Conservation (phyloP, 2,329 filamentous ascomycete species). For the Clarireedia monteithiana region DNA sequence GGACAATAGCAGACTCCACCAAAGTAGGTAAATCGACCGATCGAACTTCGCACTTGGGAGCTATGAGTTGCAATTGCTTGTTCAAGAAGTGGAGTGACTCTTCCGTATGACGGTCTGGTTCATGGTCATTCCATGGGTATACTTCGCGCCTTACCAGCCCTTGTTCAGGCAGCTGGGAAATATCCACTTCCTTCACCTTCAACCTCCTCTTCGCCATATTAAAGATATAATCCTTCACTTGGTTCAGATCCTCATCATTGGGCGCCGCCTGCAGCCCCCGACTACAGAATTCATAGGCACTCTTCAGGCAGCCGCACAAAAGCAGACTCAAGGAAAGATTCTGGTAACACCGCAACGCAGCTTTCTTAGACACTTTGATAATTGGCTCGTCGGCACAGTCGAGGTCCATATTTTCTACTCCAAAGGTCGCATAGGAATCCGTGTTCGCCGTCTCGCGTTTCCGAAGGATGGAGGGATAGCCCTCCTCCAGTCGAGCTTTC, state of each 20-base stretch:
- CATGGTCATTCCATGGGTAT: conserved; percentile 62
- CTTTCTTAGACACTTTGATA: conserved; percentile 38
- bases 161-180: conserved; percentile 56
- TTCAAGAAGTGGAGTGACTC: conserved; percentile 69
- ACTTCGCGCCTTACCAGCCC: conserved; percentile 62
- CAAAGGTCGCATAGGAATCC: conserved; percentile 12
- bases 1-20: conserved; percentile 38
- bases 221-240: conserved; percentile 46
- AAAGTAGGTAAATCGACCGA: conserved; percentile 70
- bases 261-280: conserved; percentile 51
- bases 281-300: conserved; percentile 57
- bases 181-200: conserved; percentile 36
- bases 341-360: conserved; percentile 51
- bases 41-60: conserved; percentile 74
- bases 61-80: conserved; percentile 55
- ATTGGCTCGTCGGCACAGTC: conserved; percentile 30
- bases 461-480: conserved; percentile 35
- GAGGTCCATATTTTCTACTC: conserved; percentile 17
- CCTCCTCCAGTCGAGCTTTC: conserved; percentile 13
- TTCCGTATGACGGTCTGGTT: conserved; percentile 62
- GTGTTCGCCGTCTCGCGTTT: conserved; percentile 13
- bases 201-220: conserved; percentile 43
- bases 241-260: conserved; percentile 46
- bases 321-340: conserved; percentile 50
- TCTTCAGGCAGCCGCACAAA: conserved; percentile 61